A percentile compares a stretch with the other conserved stretches of the same genome.
Conservation (phyloP, 2,329 filamentous ascomycete genomes). For the Aureobasidium lini region DNA sequence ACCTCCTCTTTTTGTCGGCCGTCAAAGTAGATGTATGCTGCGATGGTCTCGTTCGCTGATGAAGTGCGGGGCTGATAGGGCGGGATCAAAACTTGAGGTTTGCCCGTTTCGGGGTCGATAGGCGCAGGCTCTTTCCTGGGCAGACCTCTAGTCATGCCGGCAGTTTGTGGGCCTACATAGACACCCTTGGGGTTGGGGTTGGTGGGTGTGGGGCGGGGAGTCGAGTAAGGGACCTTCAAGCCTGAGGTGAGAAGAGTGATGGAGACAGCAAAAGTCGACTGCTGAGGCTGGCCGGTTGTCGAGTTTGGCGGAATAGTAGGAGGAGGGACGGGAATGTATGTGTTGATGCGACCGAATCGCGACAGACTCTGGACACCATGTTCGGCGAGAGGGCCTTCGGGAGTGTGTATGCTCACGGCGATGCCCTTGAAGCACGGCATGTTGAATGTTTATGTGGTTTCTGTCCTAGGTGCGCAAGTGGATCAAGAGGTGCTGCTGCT, state of each 20-base stretch:
- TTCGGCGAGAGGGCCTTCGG: constrained; percentile 74
- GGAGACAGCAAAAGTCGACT: constrained; percentile 94
- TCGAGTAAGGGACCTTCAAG: constrained; percentile 85
- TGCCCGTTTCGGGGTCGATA: constrained; percentile 29
- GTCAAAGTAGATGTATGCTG: constrained; percentile 98
- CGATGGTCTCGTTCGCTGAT: constrained; percentile 92
- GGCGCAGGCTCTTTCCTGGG: constrained; percentile 47
- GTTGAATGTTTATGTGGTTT: constrained; percentile 16
- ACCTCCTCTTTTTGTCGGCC: constrained; percentile 93
- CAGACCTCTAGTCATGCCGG: constrained; percentile 37
- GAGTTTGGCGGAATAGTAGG: constrained; percentile 63
- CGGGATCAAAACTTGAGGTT: constrained; percentile 53
- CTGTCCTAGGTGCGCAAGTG: background rate
- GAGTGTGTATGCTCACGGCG: constrained; percentile 89
- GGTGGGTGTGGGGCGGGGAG: constrained; percentile 67
- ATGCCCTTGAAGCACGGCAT: constrained; percentile 99
- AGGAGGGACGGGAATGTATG: constrained; percentile 92
- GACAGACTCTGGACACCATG: constrained; percentile 93
- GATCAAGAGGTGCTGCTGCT: background rate
- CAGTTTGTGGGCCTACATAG: constrained; percentile 53
- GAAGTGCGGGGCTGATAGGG: constrained; percentile 90
- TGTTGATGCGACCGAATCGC: constrained; percentile 83
- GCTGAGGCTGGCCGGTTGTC: constrained; percentile 69
- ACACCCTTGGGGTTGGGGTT: constrained; percentile 77
- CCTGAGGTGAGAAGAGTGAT: constrained; percentile 89